Base-by-base conservation (phyloP, 2,329 filamentous ascomycete genomes). In the Cladophialophora immunda region DNA sequence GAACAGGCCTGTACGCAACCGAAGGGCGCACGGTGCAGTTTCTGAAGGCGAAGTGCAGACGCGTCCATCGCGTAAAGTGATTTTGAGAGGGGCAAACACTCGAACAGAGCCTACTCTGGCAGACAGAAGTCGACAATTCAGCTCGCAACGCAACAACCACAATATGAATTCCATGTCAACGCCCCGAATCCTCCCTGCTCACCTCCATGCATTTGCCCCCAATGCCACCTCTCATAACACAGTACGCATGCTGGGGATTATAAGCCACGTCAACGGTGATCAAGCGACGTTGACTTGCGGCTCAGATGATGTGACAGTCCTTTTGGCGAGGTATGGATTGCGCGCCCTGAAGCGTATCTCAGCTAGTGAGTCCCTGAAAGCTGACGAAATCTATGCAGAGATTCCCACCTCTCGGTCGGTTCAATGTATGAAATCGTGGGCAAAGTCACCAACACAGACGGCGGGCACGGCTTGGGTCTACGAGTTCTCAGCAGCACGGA, bases 231-330 rank as follows among this genome's bases (percentile, higher is more conserved):
- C 86, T 76, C 56, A 64, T n/a, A 82, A 87, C 71, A 92, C 91
- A 69, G 92, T 98, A 69, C 93, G 93, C 73, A 84, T 98, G 63
- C 85, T 97, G 4, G 95, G 95, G 74, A 93, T 91, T 74, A 93
- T 98, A 55, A 86, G 87, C 3, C 90, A 95, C 74, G 84, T 98
- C 27, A 89, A 90, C 59, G 94, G 94, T 72, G 92, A 95, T 60
- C 86, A 87, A 58, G 94, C 93, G 0, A 88, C 89, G 5, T 86
- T 98, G 32, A 93, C 97, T 65, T 90, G 92, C 5, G 90, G 84
- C 2, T 73, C 70, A 29, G 94, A 94, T 0, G 86, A 88, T 25
- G 87, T 97, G 29, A 92, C 89, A 0, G 84, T 93, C 1, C 81
- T 90, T 19, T 78, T 98, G 71, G 93, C 92, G 76, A 85, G 90